A percentile compares a stretch with the other conserved stretches of the same genome.
Conservation (phyloP, 495 filamentous ascomycete species). For the Penicillium alfredii region DNA sequence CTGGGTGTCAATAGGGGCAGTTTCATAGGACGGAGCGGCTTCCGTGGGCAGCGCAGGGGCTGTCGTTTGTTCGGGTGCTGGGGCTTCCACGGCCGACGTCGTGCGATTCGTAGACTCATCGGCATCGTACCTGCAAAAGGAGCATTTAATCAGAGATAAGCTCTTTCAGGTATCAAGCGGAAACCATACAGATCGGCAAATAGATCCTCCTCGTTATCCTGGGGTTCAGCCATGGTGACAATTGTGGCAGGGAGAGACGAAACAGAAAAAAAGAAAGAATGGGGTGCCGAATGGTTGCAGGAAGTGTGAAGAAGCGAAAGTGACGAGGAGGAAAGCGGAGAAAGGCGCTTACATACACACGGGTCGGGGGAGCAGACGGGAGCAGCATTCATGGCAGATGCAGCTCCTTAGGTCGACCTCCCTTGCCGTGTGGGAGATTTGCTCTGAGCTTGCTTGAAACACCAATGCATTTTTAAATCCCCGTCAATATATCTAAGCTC, state of each 20-base stretch:
- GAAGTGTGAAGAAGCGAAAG: constrained; percentile 11
- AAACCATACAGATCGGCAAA: constrained; percentile 88
- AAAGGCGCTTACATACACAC: constrained; percentile 18
- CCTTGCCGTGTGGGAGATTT: too few relatives aligned
- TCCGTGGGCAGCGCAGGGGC: constrained; percentile 18
- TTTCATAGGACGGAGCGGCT: constrained; percentile 22
- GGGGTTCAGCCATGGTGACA: constrained; percentile 69
- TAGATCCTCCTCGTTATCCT: constrained; percentile 94
- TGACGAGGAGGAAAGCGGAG: constrained; percentile 16
- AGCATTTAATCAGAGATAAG: constrained; percentile 2
- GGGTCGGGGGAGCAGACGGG: constrained; percentile 1
- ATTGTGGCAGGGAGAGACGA: constrained; percentile 1
- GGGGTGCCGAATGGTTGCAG: too few relatives aligned
- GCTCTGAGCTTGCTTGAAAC: too few relatives aligned
- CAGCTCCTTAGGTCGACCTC: too few relatives aligned
- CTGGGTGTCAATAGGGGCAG: constrained; percentile 40
- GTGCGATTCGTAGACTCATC: constrained; percentile 56
- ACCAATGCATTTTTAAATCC: too few relatives aligned
- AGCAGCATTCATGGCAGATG: too few relatives aligned
- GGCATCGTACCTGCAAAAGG: constrained; percentile 69
- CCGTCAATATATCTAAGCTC: too few relatives aligned
- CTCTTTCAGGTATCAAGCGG: background rate
- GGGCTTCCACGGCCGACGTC: constrained; percentile 27
- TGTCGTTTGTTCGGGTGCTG: constrained; percentile 24
- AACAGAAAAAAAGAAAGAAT: too few relatives aligned